A percentile compares a stretch with the other conserved stretches of the same genome.
phyloP scores from a whole-genome alignment of 2,329 filamentous ascomycete species.

The Aspergillus sp. region DNA sequence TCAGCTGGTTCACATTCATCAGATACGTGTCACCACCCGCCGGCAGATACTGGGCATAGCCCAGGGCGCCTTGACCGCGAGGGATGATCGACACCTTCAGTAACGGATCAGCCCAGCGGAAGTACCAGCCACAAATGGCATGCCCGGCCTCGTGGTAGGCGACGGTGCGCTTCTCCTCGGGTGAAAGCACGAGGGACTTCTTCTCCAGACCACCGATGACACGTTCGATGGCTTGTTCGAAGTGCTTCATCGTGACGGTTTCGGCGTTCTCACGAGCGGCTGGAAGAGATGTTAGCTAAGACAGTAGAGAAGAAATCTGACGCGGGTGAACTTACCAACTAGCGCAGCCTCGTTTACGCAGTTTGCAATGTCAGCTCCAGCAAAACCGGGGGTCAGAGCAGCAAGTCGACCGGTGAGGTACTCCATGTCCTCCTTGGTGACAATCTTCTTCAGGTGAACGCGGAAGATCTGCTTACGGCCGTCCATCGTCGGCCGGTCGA shows the following conservation, averaged over 20 bases:
- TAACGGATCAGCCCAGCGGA: constrained; percentile 92
- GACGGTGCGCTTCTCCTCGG: constrained; percentile 91
- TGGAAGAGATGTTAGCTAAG: constrained; percentile 36
- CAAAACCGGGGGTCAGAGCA: constrained; percentile 92
- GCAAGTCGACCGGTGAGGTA: constrained; percentile 84
- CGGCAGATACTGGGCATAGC: constrained; percentile 97
- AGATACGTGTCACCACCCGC: constrained; percentile 80
- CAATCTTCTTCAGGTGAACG: constrained; percentile 92
- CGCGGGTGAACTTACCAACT: constrained; percentile 65
- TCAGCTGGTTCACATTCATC: constrained; percentile 92
- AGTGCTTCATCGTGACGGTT: constrained; percentile 82
- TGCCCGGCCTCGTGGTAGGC: constrained; percentile 98
- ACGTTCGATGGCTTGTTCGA: constrained; percentile 96
- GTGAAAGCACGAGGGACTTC: constrained; percentile 90
- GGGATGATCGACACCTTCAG: constrained; percentile 99
- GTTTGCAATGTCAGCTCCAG: constrained; percentile 96
- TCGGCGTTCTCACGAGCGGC: constrained; percentile 81
- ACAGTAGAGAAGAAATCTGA: background rate
- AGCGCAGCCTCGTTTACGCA: constrained; percentile 96
- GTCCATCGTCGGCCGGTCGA: constrained; percentile 95
- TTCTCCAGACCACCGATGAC: constrained; percentile 95
- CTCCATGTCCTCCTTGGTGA: constrained; percentile 86
- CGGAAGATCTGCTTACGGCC: constrained; percentile 94
- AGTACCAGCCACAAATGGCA: constrained; percentile 97
- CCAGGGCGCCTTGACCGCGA: constrained; percentile 86